Conservation (phyloP, 129 eudicot species). For the Helichrysum umbraculigerum region DNA sequence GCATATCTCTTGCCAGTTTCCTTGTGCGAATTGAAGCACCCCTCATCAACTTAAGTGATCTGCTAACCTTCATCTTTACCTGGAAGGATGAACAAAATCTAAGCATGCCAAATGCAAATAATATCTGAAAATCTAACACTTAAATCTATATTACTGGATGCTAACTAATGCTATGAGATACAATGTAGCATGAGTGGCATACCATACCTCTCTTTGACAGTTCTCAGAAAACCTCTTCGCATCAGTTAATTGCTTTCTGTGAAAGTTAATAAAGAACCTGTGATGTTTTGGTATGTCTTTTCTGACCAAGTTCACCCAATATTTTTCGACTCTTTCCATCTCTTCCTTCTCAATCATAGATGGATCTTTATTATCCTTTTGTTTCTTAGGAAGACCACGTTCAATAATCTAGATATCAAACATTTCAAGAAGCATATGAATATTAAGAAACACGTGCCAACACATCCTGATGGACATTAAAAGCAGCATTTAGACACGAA, state of each 20-base stretch:
- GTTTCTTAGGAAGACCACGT: constrained; percentile 78
- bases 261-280: constrained; percentile 59
- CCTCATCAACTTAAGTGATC: constrained; percentile 95
- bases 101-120: constrained; percentile 21
- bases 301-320: constrained; percentile 84
- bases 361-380: constrained; percentile 68
- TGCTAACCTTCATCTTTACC: constrained; percentile 95
- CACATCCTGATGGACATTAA: constrained; percentile 10
- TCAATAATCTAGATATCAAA: constrained; percentile 74
- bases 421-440: constrained; percentile 19
- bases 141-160: constrained; percentile 17
- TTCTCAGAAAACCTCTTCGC: constrained; percentile 90
- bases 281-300: constrained; percentile 92
- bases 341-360: constrained; percentile 84
- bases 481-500: constrained; percentile 8
- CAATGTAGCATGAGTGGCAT: constrained; percentile 4
- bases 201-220: constrained; percentile 91
- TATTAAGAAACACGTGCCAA: constrained; percentile 12
- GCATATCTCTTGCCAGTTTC: constrained; percentile 92
- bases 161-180: constrained; percentile 22
- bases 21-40: constrained; percentile 90
- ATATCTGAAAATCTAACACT: constrained; percentile 12
- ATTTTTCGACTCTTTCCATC: constrained; percentile 71
- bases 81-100: constrained; percentile 30
- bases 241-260: constrained; percentile 77